phyloP scores from a whole-genome alignment of 192 early-diverging fungal genomes.

The Rhizophagus sp. region DNA sequence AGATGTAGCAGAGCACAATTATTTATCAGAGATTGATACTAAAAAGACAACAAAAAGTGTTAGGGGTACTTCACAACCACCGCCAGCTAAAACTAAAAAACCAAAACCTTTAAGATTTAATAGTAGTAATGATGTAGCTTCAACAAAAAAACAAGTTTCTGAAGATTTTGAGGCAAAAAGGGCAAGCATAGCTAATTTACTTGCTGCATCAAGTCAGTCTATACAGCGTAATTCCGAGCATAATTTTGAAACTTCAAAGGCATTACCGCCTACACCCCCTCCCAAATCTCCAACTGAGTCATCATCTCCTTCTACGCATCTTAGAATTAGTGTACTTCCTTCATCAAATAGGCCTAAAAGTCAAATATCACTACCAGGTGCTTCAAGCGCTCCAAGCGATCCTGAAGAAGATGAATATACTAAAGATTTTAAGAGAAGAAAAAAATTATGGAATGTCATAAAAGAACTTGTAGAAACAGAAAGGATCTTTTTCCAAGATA shows the following conservation, averaged over 20 bases:
- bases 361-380: not conserved
- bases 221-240: not conserved
- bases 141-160: constrained; percentile 12
- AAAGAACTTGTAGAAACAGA: constrained; percentile 32
- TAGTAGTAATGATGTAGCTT: not conserved
- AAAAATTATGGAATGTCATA: constrained; percentile 28
- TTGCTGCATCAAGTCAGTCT: not conserved
- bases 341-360: not conserved
- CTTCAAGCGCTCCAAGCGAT: not conserved
- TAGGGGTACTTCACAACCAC: not conserved
- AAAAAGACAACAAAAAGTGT: not conserved
- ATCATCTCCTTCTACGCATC: not conserved
- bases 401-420: constrained; percentile 16
- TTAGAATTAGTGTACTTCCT: not conserved
- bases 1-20: constrained; percentile 3
- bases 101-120: not conserved
- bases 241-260: not conserved
- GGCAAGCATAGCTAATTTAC: constrained; percentile 7
- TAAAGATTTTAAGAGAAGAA: constrained; percentile 10
- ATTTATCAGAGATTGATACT: not conserved
- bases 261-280: constrained; percentile 1
- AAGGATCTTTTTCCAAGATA: constrained; percentile 17
- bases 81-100: not conserved
- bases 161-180: constrained; percentile 14
- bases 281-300: not conserved